A percentile compares a stretch with the other conserved stretches of the same genome.
Evolutionary conservation across 257 asterid species (phyloP).

Genomic region (Paulownia fortunei): DNA sequence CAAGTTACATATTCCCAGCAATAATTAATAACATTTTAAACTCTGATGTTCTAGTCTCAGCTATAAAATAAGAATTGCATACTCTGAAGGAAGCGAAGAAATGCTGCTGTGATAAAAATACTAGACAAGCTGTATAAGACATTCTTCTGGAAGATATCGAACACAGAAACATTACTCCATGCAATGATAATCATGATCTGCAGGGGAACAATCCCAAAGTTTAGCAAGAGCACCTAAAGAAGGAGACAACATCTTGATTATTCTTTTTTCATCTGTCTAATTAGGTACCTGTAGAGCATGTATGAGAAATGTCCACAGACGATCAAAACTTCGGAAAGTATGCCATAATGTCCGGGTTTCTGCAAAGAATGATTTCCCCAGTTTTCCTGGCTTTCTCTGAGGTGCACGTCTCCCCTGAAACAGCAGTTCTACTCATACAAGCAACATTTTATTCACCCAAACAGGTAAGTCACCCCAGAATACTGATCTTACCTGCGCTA

Average conservation of each 20-base stretch:
- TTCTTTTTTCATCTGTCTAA: conserved; percentile 28
- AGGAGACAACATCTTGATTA: neutral
- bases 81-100: conserved; percentile 84
- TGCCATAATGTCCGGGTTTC: conserved; percentile 90
- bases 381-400: conserved; percentile 45
- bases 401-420: conserved; percentile 64
- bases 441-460: conserved; percentile 23
- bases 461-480: neutral
- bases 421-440: conserved; percentile 33
- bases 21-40: neutral
- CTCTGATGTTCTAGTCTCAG: neutral
- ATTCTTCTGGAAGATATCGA: conserved; percentile 63
- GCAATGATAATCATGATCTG: conserved; percentile 76
- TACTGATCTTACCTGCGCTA: conserved; percentile 46
- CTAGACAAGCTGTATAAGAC: conserved; percentile 63
- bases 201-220: conserved; percentile 34
- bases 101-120: conserved; percentile 76
- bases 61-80: conserved; percentile 33
- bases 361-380: conserved; percentile 75
- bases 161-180: conserved; percentile 69
- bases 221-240: conserved; percentile 29
- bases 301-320: conserved; percentile 78
- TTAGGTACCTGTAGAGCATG: conserved; percentile 69
- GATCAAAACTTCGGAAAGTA: conserved; percentile 79
- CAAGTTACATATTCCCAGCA: neutral